Evolutionary conservation across 129 eudicot genomes (phyloP), one percentile per base, ranked within the genome.

Genomic region (Calendula officinalis): DNA sequence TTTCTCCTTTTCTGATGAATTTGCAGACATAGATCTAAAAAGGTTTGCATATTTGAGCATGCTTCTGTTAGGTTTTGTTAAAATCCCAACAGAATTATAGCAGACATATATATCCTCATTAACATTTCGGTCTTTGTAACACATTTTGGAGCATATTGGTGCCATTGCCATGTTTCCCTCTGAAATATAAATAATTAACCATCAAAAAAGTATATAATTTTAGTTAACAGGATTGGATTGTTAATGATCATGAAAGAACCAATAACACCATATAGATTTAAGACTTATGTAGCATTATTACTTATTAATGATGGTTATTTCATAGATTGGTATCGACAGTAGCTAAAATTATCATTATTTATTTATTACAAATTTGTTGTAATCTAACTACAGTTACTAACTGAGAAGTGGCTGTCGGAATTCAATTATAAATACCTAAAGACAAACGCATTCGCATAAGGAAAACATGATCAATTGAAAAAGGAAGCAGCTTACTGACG

Each of bases 151-250:
- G 77, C 84, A 77, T 72, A 78, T 56, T 64, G 84, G 75, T 74
- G 76, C 84, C 61, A 51, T 70, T 5, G 82, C 89, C 94, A 82
- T 77, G 60, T 62, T 54, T 22, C 2, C 57, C 62, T 44, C 76
- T 75, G 77, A 61, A 62, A 22, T 22, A 22, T 22, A 1, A 22
- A 22, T 22, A 2, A 22, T 0, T 22, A 22, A 22, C 30, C 30
- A 22, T 22, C n/a, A 22, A 22, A 22, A 22, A 22, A 2, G 30
- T 22, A 22, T 22, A n/a, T 22, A 22, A 22, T 22, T 22, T 22
- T 22, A 22, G 30, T 22, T 22, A 22, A 22, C 30, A 22, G 2
- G 30, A 22, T 22, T 22, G n/a, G n/a, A n/a, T n/a, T n/a, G n/a
- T n/a, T n/a, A 0, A 22, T 22, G 1, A 22, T 22, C 30, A 22